Conservation (phyloP, 768 basidiomycete genomes). For the Termitomyces sp. region DNA sequence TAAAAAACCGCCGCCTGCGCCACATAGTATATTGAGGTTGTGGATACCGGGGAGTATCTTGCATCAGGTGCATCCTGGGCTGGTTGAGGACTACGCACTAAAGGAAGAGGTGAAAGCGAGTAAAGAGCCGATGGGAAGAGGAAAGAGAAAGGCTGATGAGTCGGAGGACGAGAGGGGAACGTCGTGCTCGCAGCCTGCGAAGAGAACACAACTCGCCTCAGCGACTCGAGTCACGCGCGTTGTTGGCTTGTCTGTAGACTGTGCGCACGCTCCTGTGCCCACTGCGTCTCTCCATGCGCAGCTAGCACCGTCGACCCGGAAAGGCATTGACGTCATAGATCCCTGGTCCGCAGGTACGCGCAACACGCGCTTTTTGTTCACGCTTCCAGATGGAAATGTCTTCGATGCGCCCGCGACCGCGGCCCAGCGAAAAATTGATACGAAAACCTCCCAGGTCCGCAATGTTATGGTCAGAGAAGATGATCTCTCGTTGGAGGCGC, state of each 20-base stretch:
- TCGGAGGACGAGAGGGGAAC: not conserved
- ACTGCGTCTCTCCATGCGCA: not conserved
- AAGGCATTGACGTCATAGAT: too few species aligned
- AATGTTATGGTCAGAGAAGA: not conserved
- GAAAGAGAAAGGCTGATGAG: not conserved
- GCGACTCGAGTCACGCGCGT: not conserved
- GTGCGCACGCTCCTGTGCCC: too few species aligned
- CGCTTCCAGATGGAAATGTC: not conserved
- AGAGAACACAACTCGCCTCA: not conserved
- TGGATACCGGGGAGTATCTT: slow-evolving; percentile 67
- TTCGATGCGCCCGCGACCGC: not conserved
- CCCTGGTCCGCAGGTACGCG: too few species aligned
- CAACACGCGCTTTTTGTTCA: not conserved
- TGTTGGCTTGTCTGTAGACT: too few species aligned
- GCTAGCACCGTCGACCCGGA: too few species aligned
- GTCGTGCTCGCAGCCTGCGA: too few species aligned
- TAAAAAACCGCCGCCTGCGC: slow-evolving; percentile 30
- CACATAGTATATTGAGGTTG: slow-evolving; percentile 38
- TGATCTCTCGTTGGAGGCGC: not conserved
- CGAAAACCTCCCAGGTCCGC: too few species aligned
- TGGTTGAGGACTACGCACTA: slow-evolving; percentile 41
- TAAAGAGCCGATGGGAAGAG: not conserved
- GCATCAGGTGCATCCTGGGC: slow-evolving; percentile 40
- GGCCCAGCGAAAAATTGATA: too few species aligned
- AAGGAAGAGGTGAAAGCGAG: not conserved